Conservation (phyloP, 1,284 basidiomycete genomes). For the Limonomyces culmigenus region DNA sequence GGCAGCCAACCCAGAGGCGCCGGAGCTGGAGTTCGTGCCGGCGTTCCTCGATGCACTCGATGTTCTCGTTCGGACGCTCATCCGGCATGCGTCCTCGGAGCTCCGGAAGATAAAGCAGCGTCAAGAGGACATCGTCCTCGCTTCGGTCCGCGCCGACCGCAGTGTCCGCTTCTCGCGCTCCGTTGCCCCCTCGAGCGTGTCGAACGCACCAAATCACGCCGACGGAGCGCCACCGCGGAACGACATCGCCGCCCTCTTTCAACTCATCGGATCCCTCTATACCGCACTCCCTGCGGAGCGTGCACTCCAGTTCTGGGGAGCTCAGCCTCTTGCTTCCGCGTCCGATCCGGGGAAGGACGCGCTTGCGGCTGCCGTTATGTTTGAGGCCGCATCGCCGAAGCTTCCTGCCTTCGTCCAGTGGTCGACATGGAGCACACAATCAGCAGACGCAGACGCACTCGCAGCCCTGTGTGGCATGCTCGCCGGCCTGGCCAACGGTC, state of each 20-base stretch:
- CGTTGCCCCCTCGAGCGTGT: not conserved
- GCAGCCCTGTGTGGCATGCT: conserved; percentile 82
- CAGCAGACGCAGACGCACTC: conserved; percentile 54
- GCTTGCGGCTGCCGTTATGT: conserved; percentile 31
- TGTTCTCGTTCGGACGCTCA: conserved; percentile 50
- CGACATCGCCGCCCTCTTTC: conserved; percentile 74
- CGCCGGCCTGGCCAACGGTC: conserved; percentile 68
- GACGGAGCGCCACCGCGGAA: conserved; percentile 33
- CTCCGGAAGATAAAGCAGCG: conserved; percentile 83
- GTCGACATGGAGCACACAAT: conserved; percentile 72
- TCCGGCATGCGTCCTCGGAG: conserved; percentile 71
- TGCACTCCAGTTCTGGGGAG: conserved; percentile 77
- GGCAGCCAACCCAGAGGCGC: conserved; percentile 41
- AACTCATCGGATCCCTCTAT: conserved; percentile 73
- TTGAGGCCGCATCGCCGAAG: conserved; percentile 44
- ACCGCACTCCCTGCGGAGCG: conserved; percentile 55
- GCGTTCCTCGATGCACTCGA: conserved; percentile 56
- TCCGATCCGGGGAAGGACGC: conserved; percentile 21
- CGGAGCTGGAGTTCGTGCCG: conserved; percentile 46
- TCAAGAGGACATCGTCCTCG: conserved; percentile 72
- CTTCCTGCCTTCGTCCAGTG: conserved; percentile 74
- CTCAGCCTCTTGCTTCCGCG: conserved; percentile 16
- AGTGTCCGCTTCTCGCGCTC: conserved; percentile 26
- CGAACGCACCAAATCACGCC: not conserved
- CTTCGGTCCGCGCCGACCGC: conserved; percentile 41